Evolutionary conservation across 306 rosid genomes (phyloP), one percentile per base, ranked within the genome.

Genomic region (Canavalia ensiformis): DNA sequence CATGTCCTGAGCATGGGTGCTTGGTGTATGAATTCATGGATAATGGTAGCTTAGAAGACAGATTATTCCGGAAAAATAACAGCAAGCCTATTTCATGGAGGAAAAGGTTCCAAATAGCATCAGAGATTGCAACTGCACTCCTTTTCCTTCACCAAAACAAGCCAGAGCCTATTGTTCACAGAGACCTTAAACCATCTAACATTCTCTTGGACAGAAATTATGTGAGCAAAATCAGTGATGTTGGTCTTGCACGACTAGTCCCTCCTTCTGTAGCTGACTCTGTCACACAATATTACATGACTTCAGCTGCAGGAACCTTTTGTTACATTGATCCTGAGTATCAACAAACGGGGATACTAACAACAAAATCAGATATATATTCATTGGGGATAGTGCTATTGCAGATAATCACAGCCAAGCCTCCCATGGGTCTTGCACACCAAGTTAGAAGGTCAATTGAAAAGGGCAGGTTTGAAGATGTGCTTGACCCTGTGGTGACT

Each of bases 241-340:
- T 93, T 10, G 99, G 98, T 45, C 89, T 95, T 7, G 96, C 99
- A 11, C 84, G 99, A 28, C 69, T 96, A 77, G 99, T 96, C 44
- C 98, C 98, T 0, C 85, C 87, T 55, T 93, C 99, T 42, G 86
- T 96, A 30, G 97, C 88, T 0, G 90, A 96, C 68, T 80, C 70
- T 37, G 94, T 96, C 66, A 96, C 99, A 62, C 97, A 92, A 72
- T 87, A 81, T 81, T 90, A 90, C 88, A 79, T 96, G 97, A 96
- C 99, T 80, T 85, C 98, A 10, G 98, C 99, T 39, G 99, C 99
- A 1, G 99, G 99, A 72, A 96, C 99, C 42, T 91, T 96, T 49
- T 96, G 97, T 85, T 96, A 96, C 88, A 96, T 96, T 49, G 99
- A 96, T 88, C 99, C 99, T 0, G 97, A 96, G 93, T 96, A 93